Conservation (phyloP, 2,329 filamentous ascomycete species). For the Colletotrichum sp. region DNA sequence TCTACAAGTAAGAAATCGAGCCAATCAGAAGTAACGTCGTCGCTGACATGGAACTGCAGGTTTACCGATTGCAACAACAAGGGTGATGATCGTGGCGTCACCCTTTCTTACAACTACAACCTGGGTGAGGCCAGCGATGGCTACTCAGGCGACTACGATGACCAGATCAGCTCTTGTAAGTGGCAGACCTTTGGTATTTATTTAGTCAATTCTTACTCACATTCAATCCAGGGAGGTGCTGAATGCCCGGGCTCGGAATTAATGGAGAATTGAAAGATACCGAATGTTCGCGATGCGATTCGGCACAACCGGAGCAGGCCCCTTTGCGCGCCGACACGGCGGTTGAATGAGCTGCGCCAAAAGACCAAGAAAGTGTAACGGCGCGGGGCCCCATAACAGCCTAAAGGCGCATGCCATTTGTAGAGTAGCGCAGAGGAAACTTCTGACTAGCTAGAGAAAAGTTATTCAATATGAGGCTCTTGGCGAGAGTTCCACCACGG, state of each 20-base stretch:
- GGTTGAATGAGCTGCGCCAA: not conserved
- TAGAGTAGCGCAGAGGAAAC: not conserved
- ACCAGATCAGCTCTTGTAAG: constrained; percentile 19
- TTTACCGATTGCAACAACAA: constrained; percentile 9
- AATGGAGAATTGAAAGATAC: not conserved
- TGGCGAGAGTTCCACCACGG: not conserved
- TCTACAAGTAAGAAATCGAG: not conserved
- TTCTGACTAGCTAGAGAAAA: not conserved
- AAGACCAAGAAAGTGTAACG: not conserved
- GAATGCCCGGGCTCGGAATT: not conserved
- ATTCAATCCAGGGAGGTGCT: constrained; percentile 6
- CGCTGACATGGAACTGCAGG: not conserved
- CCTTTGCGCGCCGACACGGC: not conserved
- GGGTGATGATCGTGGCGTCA: constrained; percentile 10
- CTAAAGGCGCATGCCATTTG: not conserved
- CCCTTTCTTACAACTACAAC: constrained; percentile 10
- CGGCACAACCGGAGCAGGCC: not conserved
- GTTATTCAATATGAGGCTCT: not conserved
- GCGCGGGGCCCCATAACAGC: not conserved
- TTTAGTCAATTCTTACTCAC: not conserved
- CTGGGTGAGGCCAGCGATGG: not conserved
- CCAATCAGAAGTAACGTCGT: not conserved
- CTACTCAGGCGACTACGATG: constrained; percentile 12
- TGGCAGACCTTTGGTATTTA: not conserved
- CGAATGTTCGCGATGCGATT: not conserved